Evolutionary conservation across 2,329 filamentous ascomycete species (phyloP).

Genomic region (Phyllosticta citrichinensis): DNA sequence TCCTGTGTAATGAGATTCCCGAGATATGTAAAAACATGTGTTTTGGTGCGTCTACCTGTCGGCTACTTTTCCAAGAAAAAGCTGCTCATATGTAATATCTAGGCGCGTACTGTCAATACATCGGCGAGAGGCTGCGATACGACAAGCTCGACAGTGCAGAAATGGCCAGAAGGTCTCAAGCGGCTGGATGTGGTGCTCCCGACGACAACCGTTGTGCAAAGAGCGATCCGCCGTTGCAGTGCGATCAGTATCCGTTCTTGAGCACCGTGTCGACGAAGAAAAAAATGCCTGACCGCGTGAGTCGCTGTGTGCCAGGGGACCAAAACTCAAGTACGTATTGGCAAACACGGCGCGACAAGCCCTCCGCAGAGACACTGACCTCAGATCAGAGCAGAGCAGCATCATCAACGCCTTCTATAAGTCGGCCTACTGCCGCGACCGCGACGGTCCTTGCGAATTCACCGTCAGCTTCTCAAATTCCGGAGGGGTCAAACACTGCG

Average conservation of each 20-base stretch:
- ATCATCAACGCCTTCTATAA: neutral
- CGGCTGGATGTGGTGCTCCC: neutral
- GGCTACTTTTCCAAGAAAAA: neutral
- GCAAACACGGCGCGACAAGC: too few species aligned
- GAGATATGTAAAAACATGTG: neutral
- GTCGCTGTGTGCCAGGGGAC: neutral
- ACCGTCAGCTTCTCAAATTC: neutral
- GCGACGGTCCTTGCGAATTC: neutral
- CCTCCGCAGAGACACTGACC: too few species aligned
- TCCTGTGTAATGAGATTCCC: neutral
- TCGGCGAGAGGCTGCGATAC: neutral
- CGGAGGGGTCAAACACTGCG: neutral
- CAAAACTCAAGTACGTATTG: neutral
- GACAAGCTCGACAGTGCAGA: neutral
- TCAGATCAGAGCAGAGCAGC: neutral
- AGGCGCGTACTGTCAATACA: neutral
- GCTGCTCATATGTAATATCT: neutral
- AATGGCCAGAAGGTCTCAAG: neutral
- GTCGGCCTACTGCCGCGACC: neutral
- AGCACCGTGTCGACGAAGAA: neutral
- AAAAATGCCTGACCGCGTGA: neutral
- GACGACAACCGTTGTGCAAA: neutral
- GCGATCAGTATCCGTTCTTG: neutral
- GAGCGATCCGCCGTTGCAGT: neutral
- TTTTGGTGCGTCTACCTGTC: neutral